phyloP scores from a whole-genome alignment of 1,284 basidiomycete species.

The Tilletia indica region DNA sequence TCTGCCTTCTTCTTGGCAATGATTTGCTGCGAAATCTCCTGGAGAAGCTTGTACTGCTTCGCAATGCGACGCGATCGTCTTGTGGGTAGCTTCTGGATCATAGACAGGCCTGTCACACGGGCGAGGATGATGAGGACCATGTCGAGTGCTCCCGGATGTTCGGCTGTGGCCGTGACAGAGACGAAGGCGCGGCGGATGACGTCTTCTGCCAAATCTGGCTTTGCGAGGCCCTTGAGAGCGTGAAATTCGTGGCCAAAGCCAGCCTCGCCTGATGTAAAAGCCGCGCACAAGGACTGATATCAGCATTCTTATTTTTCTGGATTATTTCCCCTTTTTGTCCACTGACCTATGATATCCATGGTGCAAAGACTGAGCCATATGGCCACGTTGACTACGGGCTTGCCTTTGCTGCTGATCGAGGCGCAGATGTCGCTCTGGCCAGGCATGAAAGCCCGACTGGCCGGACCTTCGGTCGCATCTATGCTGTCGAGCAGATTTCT shows the following conservation, averaged over 20 bases:
- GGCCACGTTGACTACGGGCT: slow-evolving; percentile 32
- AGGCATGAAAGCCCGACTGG: slow-evolving; percentile 2
- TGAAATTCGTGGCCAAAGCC: slow-evolving; percentile 48
- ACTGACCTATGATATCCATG: slow-evolving; percentile 46
- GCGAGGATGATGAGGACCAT: background rate
- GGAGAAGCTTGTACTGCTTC: background rate
- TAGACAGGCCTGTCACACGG: background rate
- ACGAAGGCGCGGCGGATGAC: background rate
- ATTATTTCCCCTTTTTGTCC: background rate
- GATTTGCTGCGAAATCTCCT: background rate
- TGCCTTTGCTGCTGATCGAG: background rate
- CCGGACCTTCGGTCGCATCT: slow-evolving; percentile 19
- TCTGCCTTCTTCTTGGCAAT: slow-evolving; percentile 8
- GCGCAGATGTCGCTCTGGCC: slow-evolving; percentile 7
- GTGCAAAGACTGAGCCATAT: slow-evolving; percentile 36
- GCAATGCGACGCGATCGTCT: background rate
- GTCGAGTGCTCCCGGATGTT: background rate
- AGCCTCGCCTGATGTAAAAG: slow-evolving; percentile 23
- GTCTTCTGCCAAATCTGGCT: background rate
- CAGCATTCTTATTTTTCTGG: no score
- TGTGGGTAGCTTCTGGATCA: background rate
- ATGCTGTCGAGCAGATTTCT: slow-evolving; percentile 31
- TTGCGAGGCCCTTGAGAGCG: background rate
- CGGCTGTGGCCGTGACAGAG: background rate
- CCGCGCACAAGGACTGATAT: no score